These are phyloP conservation scores for Botryosphaeria dothidea DNA, from an alignment of 2,329 filamentous ascomycete species.

Conservation along the genomic window DNA sequence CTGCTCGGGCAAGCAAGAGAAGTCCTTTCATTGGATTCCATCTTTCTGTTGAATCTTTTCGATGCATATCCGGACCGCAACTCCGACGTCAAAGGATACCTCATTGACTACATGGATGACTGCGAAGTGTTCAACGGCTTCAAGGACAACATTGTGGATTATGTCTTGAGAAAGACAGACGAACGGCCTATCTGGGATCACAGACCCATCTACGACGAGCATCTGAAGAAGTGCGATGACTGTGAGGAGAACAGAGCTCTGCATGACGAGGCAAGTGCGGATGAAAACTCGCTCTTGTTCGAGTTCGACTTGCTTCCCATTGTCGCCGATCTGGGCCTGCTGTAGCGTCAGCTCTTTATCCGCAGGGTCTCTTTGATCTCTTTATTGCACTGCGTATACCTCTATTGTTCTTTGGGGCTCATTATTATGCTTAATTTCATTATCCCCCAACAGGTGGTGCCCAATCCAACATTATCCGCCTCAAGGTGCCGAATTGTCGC, in stretches of 20 bases:
- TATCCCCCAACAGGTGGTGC: too few species aligned
- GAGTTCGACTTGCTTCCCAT: background rate
- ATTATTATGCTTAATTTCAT: background rate
- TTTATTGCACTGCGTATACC: background rate
- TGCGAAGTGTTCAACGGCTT: conserved; percentile 3
- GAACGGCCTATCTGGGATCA: background rate
- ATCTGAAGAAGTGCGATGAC: background rate
- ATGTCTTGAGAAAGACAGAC: background rate
- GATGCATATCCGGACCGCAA: conserved; percentile 2
- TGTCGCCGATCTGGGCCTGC: background rate
- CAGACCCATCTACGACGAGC: background rate
- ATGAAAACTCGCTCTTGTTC: background rate
- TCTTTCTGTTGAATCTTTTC: background rate
- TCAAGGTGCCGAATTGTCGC: too few species aligned
- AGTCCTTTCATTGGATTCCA: background rate
- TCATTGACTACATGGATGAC: background rate
- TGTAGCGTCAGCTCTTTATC: background rate
- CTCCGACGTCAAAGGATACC: background rate
- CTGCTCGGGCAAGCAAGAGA: background rate
- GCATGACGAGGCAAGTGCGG: background rate
- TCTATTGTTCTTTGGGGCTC: background rate
- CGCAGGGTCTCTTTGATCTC: background rate
- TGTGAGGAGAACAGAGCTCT: background rate
- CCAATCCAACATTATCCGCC: background rate
- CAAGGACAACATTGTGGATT: background rate